Base-by-base conservation (phyloP, 1,284 basidiomycete species). In the Cutaneotrichosporon sp. region DNA sequence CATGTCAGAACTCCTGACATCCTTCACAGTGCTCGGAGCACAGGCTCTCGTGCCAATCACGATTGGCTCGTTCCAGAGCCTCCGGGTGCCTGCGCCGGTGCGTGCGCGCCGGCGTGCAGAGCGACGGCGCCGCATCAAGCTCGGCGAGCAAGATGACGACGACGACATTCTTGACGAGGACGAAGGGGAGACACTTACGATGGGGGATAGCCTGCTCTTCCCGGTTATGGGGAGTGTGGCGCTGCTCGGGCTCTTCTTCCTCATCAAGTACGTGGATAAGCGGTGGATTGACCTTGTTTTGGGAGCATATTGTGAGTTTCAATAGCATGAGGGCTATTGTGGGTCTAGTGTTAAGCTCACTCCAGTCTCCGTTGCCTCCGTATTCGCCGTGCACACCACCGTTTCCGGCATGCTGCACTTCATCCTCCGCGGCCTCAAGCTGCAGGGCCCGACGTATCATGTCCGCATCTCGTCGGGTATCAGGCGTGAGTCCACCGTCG, bases 221-320 rank as follows among this genome's bases (percentile, higher is more conserved):
- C 74, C 74, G 5, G 46, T 75, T 3, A 57, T 75, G 14, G 74
- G 72, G 0, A 68, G 65, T 16, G 53, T 62, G 6, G 70, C 68
- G n/a, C 59, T 75, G 7, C 44, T 75, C 46, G 57, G 60, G 0
- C 56, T 75, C 16, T 75, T 60, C 53, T 37, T 61, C 37, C 43
- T 72, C 24, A 57, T 75, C 48, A 70, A 84, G 66, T 92, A 86
- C 68, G 74, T 89, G 38, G 88, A 88, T 35, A 83, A 81, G 62
- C 82, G 84, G 62, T 90, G 88, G 85, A 84, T 96, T 59, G 73
- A 73, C 57, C 50, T 66, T 80, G n/a, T 74, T 20, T 51, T 77
- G 25, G 74, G 73, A 1, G 83, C 84, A 77, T 91, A 91, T 66
- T 90, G 71, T 75, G 55, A 64, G 71, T n/a, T n/a, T n/a, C n/a